Evolutionary conservation across 768 basidiomycete genomes (phyloP).

Genomic region (Tricholoma terreum): DNA sequence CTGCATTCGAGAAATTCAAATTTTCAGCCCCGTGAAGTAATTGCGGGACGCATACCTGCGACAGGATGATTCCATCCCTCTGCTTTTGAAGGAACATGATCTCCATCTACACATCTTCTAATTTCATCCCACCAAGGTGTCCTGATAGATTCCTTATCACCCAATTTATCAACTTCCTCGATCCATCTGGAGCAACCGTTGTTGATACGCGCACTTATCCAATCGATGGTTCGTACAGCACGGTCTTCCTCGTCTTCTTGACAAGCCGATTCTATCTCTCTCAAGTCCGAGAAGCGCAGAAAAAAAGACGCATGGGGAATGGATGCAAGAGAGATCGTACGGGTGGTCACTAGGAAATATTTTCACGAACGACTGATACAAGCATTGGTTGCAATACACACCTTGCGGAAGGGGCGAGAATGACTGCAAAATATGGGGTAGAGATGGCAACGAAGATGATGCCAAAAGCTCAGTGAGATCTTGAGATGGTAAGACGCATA

Average conservation of each 20-base stretch:
- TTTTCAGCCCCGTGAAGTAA: conserved; percentile 7
- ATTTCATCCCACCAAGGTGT: conserved; percentile 92
- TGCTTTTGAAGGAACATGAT: conserved; percentile 62
- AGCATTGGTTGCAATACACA: conserved; percentile 27
- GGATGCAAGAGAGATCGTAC: conserved; percentile 69
- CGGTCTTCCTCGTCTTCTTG: conserved; percentile 78
- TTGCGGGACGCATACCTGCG: conserved; percentile 54
- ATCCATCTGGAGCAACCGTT: conserved; percentile 68
- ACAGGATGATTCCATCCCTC: conserved; percentile 90
- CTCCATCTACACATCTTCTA: conserved; percentile 71
- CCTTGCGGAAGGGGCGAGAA: conserved; percentile 84
- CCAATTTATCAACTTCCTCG: conserved; percentile 53
- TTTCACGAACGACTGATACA: conserved; percentile 1
- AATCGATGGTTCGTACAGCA: conserved; percentile 78
- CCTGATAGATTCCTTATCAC: conserved; percentile 37
- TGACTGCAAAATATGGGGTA: conserved; percentile 75
- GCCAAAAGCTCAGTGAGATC: conserved; percentile 65
- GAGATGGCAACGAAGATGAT: conserved; percentile 58
- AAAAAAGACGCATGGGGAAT: conserved; percentile 71
- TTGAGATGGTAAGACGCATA: conserved; percentile 68
- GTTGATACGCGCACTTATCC: conserved; percentile 74
- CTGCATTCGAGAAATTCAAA: conserved; percentile 36
- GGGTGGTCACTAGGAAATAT: conserved; percentile 59
- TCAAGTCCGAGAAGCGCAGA: conserved; percentile 74
- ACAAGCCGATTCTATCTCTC: conserved; percentile 69